phyloP scores from a whole-genome alignment of 805 yeast genomes.

The Torulaspora indica region DNA sequence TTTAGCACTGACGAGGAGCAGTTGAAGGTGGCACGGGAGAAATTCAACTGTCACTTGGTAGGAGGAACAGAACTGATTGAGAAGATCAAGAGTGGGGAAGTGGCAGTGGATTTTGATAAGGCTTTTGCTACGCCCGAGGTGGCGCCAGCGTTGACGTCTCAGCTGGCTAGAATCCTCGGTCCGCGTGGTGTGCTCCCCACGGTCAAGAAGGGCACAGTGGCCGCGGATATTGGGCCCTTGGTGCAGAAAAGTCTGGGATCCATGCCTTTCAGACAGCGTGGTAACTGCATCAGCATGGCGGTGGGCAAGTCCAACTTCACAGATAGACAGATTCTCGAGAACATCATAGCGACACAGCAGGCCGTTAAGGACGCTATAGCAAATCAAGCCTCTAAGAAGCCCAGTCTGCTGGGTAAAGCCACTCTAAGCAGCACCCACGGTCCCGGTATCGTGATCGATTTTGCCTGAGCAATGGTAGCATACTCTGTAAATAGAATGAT shows the following conservation, averaged over 20 bases:
- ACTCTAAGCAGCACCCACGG: constrained; percentile 67
- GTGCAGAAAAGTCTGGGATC: constrained; percentile 59
- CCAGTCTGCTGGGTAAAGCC: constrained; percentile 66
- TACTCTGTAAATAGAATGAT: constrained; percentile 4
- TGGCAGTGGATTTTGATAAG: constrained; percentile 59
- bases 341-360: constrained; percentile 60
- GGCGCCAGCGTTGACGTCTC: constrained; percentile 50
- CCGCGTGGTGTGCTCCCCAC: constrained; percentile 87
- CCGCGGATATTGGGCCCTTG: constrained; percentile 54
- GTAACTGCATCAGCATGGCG: constrained; percentile 55
- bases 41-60: constrained; percentile 56
- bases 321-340: constrained; percentile 69
- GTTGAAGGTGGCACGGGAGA: constrained; percentile 46
- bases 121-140: constrained; percentile 85
- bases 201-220: constrained; percentile 79
- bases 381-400: constrained; percentile 60
- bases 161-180: constrained; percentile 77
- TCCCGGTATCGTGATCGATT: constrained; percentile 69
- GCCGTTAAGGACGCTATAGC: constrained; percentile 53
- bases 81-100: constrained; percentile 47
- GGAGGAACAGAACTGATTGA: constrained; percentile 74
- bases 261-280: constrained; percentile 72
- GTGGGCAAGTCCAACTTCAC: constrained; percentile 74
- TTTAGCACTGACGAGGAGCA: constrained; percentile 57
- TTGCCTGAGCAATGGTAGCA: constrained; percentile 23